Conservation (phyloP, 2,329 filamentous ascomycete genomes). For the Pestalotiopsis sp. region DNA sequence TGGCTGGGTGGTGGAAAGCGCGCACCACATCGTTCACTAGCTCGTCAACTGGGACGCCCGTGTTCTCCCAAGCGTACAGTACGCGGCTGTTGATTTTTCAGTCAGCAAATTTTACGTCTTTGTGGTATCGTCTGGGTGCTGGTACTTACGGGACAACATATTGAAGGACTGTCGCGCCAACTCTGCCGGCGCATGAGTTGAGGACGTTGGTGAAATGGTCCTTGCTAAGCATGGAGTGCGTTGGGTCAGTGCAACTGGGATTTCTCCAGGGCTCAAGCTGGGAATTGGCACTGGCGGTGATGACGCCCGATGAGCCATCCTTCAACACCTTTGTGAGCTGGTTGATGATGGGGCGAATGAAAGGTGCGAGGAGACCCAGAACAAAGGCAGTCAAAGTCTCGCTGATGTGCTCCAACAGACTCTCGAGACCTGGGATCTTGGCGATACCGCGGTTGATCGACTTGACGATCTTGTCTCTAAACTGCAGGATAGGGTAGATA, state of each 20-base stretch:
- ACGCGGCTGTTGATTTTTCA: slow-evolving; percentile 59
- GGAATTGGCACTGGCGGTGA: slow-evolving; percentile 68
- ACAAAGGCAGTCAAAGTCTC: slow-evolving; percentile 93
- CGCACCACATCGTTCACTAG: slow-evolving; percentile 79
- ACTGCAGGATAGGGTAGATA: slow-evolving; percentile 93
- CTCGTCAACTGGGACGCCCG: slow-evolving; percentile 78
- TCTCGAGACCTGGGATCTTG: slow-evolving; percentile 88
- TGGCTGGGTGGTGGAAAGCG: slow-evolving; percentile 88
- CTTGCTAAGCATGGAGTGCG: slow-evolving; percentile 81
- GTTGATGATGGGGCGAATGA: slow-evolving; percentile 88
- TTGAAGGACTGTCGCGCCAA: slow-evolving; percentile 76
- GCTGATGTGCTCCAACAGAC: slow-evolving; percentile 89
- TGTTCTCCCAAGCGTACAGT: slow-evolving; percentile 91
- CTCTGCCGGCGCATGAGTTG: slow-evolving; percentile 74
- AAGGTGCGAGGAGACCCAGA: slow-evolving; percentile 86
- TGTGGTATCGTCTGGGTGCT: background rate
- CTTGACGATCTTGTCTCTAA: slow-evolving; percentile 91
- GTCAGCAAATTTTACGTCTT: slow-evolving; percentile 20
- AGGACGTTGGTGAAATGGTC: slow-evolving; percentile 82
- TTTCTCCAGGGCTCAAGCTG: slow-evolving; percentile 83
- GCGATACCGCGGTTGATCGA: slow-evolving; percentile 82
- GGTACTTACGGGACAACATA: slow-evolving; percentile 75
- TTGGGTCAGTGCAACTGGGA: slow-evolving; percentile 73
- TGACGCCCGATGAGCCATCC: slow-evolving; percentile 75
- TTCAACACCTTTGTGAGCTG: slow-evolving; percentile 84